A percentile compares a stretch with the other conserved stretches of the same genome.
Evolutionary conservation across 1,284 basidiomycete species (phyloP).

Genomic region (Tylopilus sp.): DNA sequence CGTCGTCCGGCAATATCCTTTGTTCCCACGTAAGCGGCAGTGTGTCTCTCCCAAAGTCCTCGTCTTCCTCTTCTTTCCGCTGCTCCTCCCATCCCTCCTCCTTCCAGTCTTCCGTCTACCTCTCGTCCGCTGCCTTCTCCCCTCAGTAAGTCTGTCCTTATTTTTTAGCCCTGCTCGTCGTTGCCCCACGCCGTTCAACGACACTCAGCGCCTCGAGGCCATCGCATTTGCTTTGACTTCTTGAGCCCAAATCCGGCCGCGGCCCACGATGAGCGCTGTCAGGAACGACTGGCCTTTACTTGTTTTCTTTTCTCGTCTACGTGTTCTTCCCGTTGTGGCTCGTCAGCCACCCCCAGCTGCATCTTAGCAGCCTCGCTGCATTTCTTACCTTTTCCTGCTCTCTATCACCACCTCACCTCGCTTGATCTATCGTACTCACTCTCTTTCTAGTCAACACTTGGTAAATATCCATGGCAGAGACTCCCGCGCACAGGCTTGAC

Average conservation of each 20-base stretch:
- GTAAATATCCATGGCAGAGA: constrained; percentile 57
- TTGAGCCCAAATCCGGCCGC: constrained; percentile 6
- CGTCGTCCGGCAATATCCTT: constrained; percentile 24
- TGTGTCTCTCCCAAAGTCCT: constrained; percentile 33
- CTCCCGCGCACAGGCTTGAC: constrained; percentile 75
- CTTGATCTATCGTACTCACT: not conserved
- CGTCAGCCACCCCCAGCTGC: constrained; percentile 28
- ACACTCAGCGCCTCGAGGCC: constrained; percentile 26
- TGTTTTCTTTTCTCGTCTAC: not conserved
- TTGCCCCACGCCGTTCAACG: not conserved
- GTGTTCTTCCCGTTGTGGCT: constrained; percentile 7
- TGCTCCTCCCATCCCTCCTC: constrained; percentile 27
- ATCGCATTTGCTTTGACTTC: constrained; percentile 26
- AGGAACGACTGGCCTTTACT: not conserved
- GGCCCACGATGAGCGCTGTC: constrained; percentile 6
- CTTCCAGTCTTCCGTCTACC: constrained; percentile 17
- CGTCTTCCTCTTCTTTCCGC: constrained; percentile 31
- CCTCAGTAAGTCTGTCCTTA: constrained; percentile 25
- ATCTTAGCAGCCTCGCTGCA: constrained; percentile 16
- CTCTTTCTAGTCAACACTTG: constrained; percentile 10
- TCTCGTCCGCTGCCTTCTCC: constrained; percentile 16
- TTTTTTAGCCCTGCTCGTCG: constrained; percentile 4
- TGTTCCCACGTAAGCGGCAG: constrained; percentile 33
- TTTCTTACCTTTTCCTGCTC: constrained; percentile 16
- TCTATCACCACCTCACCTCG: constrained; percentile 9